Percentiles rank a stretch among this genome's conserved stretches.
Evolutionary conservation across 257 asterid species (phyloP).

Genomic region (Solanum infundibuliforme): DNA sequence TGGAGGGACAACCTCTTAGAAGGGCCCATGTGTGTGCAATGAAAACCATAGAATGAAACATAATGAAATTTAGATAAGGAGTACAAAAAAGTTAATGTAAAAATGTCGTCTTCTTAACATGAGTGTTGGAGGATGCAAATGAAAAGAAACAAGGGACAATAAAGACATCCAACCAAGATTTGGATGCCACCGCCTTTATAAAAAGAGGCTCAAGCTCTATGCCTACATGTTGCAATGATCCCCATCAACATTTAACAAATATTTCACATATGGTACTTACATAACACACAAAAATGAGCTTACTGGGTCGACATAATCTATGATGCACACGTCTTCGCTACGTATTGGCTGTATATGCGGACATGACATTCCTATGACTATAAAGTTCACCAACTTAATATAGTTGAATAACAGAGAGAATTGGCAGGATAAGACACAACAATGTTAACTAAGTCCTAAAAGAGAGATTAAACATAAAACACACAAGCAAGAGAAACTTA

Average conservation of each 20-base stretch:
- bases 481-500: background rate
- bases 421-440: background rate
- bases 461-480: background rate
- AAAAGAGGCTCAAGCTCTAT: background rate
- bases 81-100: background rate
- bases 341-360: background rate
- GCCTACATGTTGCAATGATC: background rate
- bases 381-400: background rate
- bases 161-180: background rate
- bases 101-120: background rate
- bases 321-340: background rate
- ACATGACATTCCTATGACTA: background rate
- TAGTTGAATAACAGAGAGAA: background rate
- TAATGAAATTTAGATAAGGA: background rate
- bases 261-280: background rate
- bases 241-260: background rate
- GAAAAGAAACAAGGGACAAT: background rate
- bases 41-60: background rate
- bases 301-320: background rate
- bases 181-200: background rate
- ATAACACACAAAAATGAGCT: background rate
- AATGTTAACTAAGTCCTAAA: background rate
- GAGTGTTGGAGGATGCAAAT: background rate
- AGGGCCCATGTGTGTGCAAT: background rate
- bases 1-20: background rate